Conservation (phyloP, 2,329 filamentous ascomycete genomes). For the Cercospora berteroae region DNA sequence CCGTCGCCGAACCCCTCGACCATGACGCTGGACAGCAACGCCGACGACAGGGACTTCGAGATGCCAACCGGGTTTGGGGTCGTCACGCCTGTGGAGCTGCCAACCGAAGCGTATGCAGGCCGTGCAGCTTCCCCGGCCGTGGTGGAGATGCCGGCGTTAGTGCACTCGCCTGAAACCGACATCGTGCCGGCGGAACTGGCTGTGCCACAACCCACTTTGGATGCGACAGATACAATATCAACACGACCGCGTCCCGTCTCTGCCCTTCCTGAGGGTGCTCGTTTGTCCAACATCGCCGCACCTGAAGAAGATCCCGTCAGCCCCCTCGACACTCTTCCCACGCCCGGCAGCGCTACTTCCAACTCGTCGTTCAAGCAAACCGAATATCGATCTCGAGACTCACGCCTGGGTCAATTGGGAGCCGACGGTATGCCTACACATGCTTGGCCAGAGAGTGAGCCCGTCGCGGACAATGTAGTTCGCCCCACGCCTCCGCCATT, state of each 20-base stretch:
- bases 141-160: slow-evolving; percentile 12
- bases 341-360: slow-evolving; percentile 3
- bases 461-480: background rate
- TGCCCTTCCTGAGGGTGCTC: slow-evolving; percentile 17
- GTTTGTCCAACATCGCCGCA: slow-evolving; percentile 14
- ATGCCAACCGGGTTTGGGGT: slow-evolving; percentile 10
- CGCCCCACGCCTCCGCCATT: slow-evolving; percentile 24
- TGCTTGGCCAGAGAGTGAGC: slow-evolving; percentile 22
- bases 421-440: slow-evolving; percentile 35
- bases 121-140: slow-evolving; percentile 5
- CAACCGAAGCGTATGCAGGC: slow-evolving; percentile 4
- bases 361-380: slow-evolving; percentile 13
- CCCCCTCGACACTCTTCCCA: slow-evolving; percentile 17
- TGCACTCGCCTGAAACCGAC: slow-evolving; percentile 17
- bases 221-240: slow-evolving; percentile 12
- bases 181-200: slow-evolving; percentile 15
- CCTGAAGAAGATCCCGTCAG: slow-evolving; percentile 22
- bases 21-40: slow-evolving; percentile 30
- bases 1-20: slow-evolving; percentile 28
- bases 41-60: slow-evolving; percentile 1
- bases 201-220: slow-evolving; percentile 12
- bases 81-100: slow-evolving; percentile 16
- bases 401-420: slow-evolving; percentile 30
- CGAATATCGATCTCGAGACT: slow-evolving; percentile 25
- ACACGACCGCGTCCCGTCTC: slow-evolving; percentile 22